Base-by-base conservation (phyloP, 768 basidiomycete species). In the Podaxis mareebaensis region DNA sequence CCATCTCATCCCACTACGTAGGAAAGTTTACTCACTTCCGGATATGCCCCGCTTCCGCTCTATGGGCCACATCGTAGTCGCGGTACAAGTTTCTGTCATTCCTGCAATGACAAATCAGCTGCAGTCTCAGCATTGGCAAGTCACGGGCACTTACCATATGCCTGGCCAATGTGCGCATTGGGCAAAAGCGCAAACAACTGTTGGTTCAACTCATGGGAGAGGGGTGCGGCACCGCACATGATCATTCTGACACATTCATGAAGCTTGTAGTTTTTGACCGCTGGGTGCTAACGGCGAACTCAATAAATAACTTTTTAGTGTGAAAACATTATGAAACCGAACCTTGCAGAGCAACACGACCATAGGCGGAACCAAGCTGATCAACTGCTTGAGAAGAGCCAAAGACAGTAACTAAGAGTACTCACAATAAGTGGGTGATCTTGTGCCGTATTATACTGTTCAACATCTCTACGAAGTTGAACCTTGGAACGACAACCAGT, bases 51-150 rank as follows among this genome's bases (percentile, higher is more conserved):
- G 71, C 62, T 81, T 83, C 36, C 74, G 68, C 3, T 78, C 76
- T 5, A 82, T 74, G 15, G 83, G 73, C 72, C 81, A 83, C 75
- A 85, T 80, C 13, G 79, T 71, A 6, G 82, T 77, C 7, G 82
- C 78, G 0, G 86, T 85, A 61, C 80, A 79, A 0, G 84, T 79
- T 69, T 91, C 90, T 0, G 90, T 91, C 83, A 88, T 82, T 4
- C 89, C 88, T 90, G 54, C 3, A 52, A 24, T 39, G 15, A 12
- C n/a, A 28, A 20, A 17, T 38, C n/a, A 30, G 26, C 22, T 10
- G n/a, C 36, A 4, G 15, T 30, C 3, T 7, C 53, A 39, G 22
- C 56, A 6, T 39, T 33, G 8, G 33, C 33, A 22, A 26, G n/a
- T 24, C 52, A 39, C 38, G 11, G 42, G 46, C 44, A 48, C 74